Evolutionary conservation across 352 stramenopile species (phyloP), one percentile per base, ranked within the genome.

Genomic region (Globisporangium paddicum): DNA sequence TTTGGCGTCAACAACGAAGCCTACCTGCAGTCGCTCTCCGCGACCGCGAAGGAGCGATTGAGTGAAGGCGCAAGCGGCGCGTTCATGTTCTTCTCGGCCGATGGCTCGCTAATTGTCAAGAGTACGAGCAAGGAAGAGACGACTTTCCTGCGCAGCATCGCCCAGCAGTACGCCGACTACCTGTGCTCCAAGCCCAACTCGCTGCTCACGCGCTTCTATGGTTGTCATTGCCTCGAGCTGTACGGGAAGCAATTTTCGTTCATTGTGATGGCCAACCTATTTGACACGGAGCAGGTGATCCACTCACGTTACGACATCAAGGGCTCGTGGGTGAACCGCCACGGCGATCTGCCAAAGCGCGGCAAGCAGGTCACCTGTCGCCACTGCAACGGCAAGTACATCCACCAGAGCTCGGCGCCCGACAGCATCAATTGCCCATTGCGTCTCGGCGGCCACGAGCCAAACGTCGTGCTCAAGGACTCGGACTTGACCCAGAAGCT

Each of bases 221-320:
- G 90, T 6, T 96, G 88, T 51, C 90, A 97, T 60, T 90, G 84
- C 41, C 70, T 97, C 38, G 77, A 93, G 56, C 60, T 97, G 41
- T 97, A 97, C 62, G 85, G 89, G n/a, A 90, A 95, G 57, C 77
- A 93, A 67, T 96, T 97, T 34, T 93, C 75, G 28, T 97, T 97
- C 44, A 84, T 97, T 10, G 89, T 97, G 30, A 97, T 97, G 89
- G 86, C 83, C 30, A 97, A 97, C 66, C 63, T 97, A 25, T 96
- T 97, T 46, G 85, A 96, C 65, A 95, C 86, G 6, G 74, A 93
- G 8, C 81, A 93, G 49, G 62, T 87, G 14, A 95, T 97, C 63
- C 86, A 97, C 67, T 87, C 72, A 28, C 78, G 82, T 5, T 97
- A 91, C 66, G 90, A 97, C 45, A 93, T 97, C 57, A 97, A 97